Evolutionary conservation across 23 red algal species (phyloP).

Genomic region (Rhodosorus marinus): DNA sequence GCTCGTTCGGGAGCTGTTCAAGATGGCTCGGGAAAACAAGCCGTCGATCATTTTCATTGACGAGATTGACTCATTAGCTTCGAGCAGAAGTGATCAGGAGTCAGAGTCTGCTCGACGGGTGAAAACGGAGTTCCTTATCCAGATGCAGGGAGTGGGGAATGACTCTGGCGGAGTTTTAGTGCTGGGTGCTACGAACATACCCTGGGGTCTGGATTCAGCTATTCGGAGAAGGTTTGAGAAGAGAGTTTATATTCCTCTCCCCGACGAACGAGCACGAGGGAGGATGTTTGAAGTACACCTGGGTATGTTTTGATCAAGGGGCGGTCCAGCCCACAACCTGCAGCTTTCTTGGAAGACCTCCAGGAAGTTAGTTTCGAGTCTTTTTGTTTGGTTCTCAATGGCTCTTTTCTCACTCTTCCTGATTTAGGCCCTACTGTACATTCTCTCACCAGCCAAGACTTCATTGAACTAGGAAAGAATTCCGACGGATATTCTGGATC

Average conservation of each 20-base stretch:
- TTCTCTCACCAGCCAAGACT: constrained; percentile 32
- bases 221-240: constrained; percentile 87
- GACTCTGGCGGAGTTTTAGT: constrained; percentile 43
- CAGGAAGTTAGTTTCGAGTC: too few relatives aligned
- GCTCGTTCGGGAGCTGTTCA: constrained; percentile 78
- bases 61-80: constrained; percentile 90
- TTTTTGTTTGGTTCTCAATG: too few relatives aligned
- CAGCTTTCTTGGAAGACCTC: too few relatives aligned
- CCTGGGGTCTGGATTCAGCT: constrained; percentile 87
- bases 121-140: constrained; percentile 98
- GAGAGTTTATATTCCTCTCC: constrained; percentile 92
- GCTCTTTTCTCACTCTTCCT: too few relatives aligned
- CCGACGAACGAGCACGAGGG: constrained; percentile 46
- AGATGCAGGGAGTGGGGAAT: constrained; percentile 93
- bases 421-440: constrained; percentile 72
- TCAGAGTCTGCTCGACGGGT: constrained; percentile 74
- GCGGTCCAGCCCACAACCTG: too few relatives aligned
- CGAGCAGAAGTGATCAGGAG: constrained; percentile 59
- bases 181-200: constrained; percentile 92
- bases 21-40: constrained; percentile 45
- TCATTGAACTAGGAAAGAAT: constrained; percentile 23
- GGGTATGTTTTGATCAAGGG: too few relatives aligned
- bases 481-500: constrained; percentile 77
- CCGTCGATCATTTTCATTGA: constrained; percentile 98
- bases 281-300: constrained; percentile 82